phyloP scores from a whole-genome alignment of 495 filamentous ascomycete species.

The Opeltia flavorubescens region DNA sequence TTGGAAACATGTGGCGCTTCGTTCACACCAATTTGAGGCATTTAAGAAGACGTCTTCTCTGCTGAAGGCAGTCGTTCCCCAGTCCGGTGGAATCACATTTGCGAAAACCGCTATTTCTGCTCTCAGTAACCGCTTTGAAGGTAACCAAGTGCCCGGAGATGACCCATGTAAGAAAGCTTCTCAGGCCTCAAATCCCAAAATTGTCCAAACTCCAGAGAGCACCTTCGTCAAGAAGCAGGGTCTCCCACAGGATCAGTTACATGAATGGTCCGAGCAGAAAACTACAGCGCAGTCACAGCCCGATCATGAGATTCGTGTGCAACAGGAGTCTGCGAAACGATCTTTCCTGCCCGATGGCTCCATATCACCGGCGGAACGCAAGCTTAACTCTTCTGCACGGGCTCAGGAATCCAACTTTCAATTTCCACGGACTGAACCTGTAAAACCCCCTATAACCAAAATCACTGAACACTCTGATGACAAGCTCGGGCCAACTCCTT shows the following conservation, averaged over 20 bases:
- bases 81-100: slow-evolving; percentile 47
- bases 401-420: slow-evolving; percentile 14
- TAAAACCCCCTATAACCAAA: slow-evolving; percentile 14
- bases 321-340: slow-evolving; percentile 27
- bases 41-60: slow-evolving; percentile 68
- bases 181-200: slow-evolving; percentile 4
- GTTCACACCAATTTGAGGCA: slow-evolving; percentile 61
- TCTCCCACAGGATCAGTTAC: slow-evolving; percentile 31
- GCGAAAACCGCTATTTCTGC: slow-evolving; percentile 50
- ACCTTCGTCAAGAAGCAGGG: slow-evolving; percentile 15
- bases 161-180: slow-evolving; percentile 11
- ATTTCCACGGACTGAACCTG: slow-evolving; percentile 13
- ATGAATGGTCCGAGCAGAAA: slow-evolving; percentile 21
- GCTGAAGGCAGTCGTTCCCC: slow-evolving; percentile 48
- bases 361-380: slow-evolving; percentile 19
- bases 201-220: background rate
- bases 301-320: slow-evolving; percentile 21
- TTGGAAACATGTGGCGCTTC: slow-evolving; percentile 64
- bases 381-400: slow-evolving; percentile 2
- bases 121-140: slow-evolving; percentile 23
- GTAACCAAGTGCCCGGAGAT: slow-evolving; percentile 13
- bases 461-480: slow-evolving; percentile 1
- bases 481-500: slow-evolving; percentile 18
- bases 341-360: slow-evolving; percentile 30
- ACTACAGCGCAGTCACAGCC: slow-evolving; percentile 16